A percentile compares a stretch with the other conserved stretches of the same genome.
Evolutionary conservation across 257 asterid genomes (phyloP).

Genomic region (Solanum dulcamara): DNA sequence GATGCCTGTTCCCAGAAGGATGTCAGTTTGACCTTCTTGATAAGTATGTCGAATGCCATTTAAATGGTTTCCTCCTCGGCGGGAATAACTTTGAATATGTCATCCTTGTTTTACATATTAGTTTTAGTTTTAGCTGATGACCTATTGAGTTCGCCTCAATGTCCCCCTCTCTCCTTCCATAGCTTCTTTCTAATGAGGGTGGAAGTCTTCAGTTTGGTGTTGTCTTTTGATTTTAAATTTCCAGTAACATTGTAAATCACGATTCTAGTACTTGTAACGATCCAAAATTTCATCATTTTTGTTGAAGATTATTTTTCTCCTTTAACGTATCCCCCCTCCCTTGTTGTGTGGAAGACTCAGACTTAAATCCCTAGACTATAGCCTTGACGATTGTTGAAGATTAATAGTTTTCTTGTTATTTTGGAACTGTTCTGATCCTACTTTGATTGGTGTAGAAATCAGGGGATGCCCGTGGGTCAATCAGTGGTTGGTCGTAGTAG

Average conservation of each 20-base stretch:
- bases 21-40: neutral
- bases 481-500: conserved; percentile 95
- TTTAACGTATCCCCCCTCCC: neutral
- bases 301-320: neutral
- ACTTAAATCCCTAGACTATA: neutral
- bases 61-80: neutral
- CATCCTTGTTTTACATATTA: neutral
- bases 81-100: neutral
- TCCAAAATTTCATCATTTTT: neutral
- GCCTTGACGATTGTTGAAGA: neutral
- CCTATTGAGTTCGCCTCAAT: neutral
- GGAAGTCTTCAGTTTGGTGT: neutral
- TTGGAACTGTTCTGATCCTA: neutral
- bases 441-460: conserved; percentile 49
- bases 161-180: neutral
- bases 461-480: conserved; percentile 93
- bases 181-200: neutral
- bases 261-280: neutral
- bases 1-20: neutral
- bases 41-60: neutral
- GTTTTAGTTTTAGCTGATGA: neutral
- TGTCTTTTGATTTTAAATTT: neutral
- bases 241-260: neutral
- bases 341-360: neutral
- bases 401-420: neutral